Base-by-base conservation (phyloP, 164 flowering plant species). In the Nymphaea colorata region DNA sequence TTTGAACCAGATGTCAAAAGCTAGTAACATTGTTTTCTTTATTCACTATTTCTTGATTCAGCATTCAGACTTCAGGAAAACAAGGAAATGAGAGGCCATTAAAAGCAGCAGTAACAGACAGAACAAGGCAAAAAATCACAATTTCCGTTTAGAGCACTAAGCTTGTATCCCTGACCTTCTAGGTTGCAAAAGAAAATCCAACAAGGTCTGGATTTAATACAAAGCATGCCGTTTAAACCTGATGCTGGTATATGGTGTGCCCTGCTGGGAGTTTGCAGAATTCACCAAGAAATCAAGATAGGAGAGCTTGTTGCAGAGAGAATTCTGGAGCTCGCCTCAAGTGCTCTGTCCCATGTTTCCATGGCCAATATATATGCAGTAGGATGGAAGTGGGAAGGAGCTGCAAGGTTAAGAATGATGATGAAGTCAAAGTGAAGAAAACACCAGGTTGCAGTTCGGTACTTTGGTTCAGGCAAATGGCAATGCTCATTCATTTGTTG, bases 341-440 rank as follows among this genome's bases (percentile, higher is more conserved):
- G 69, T 59, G 83, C 88, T 43, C 87, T 76, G 42, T 77, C 86
- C 4, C 84, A 84, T 73, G 88, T 87, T 43, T 83, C 78, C 69
- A 78, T 87, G 86, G 86, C 90, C 2, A 87, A 84, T 62, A 75
- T 86, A 71, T 88, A 86, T 74, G 90, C 90, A 43, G 73, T 75
- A 10, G 78, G 66, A 7, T 81, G 84, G 67, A 77, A 66, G 66
- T 86, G 89, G 90, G 80, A 80, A 61, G 76, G 73, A 64, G 83
- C 85, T 11, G 81, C 86, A 7, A 74, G 44, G 63, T 51, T 83
- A 10, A 75, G 90, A 53, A 64, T 68, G 41, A 70, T 70, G 72
- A 88, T 84, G 90, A 86, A 76, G 72, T n/a, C 57, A 65, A 69
- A 51, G 84, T 80, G 66, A 78, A 55, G 41, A 87, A 86, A 72